Percentiles rank a stretch among this genome's conserved stretches.
phyloP scores from a whole-genome alignment of 2,329 filamentous ascomycete genomes.

The Ascochyta koolunga region DNA sequence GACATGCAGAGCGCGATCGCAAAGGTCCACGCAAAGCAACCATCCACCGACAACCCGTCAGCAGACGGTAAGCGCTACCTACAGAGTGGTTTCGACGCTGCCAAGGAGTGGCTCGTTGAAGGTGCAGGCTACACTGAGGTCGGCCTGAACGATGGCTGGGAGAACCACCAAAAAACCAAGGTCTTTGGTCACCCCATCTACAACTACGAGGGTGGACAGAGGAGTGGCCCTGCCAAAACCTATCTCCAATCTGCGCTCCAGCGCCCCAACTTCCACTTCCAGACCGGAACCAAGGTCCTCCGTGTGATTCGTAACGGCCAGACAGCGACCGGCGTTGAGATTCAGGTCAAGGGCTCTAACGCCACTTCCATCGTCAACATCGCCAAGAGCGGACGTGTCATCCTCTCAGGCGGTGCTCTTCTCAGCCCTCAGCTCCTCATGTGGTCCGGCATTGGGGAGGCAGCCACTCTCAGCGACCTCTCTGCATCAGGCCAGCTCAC shows the following conservation, averaged over 20 bases:
- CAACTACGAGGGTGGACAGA: constrained; percentile 57
- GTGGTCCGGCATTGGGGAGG: constrained; percentile 48
- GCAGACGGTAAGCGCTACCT: constrained; percentile 54
- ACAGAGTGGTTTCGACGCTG: constrained; percentile 56
- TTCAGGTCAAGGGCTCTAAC: constrained; percentile 40
- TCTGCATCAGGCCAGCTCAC: constrained; percentile 46
- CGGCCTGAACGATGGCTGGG: constrained; percentile 53
- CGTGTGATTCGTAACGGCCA: constrained; percentile 51
- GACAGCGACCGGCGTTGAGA: constrained; percentile 53
- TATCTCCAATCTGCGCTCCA: constrained; percentile 58
- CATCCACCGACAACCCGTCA: constrained; percentile 54
- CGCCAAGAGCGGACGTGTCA: constrained; percentile 35
- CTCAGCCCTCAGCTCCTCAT: constrained; percentile 48
- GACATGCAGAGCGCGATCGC: constrained; percentile 57
- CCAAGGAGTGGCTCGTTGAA: constrained; percentile 58
- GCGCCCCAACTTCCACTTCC: constrained; percentile 43
- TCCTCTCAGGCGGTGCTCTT: constrained; percentile 43
- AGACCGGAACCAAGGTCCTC: constrained; percentile 53
- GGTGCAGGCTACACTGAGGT: constrained; percentile 57
- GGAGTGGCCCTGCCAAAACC: constrained; percentile 57
- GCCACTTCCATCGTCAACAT: constrained; percentile 38
- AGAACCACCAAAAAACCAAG: constrained; percentile 51
- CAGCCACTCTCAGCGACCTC: constrained; percentile 36
- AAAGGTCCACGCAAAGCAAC: constrained; percentile 54
- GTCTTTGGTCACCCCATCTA: constrained; percentile 59